Evolutionary conservation across 2,329 filamentous ascomycete genomes (phyloP).

Genomic region (Tetracladium maxilliforme): DNA sequence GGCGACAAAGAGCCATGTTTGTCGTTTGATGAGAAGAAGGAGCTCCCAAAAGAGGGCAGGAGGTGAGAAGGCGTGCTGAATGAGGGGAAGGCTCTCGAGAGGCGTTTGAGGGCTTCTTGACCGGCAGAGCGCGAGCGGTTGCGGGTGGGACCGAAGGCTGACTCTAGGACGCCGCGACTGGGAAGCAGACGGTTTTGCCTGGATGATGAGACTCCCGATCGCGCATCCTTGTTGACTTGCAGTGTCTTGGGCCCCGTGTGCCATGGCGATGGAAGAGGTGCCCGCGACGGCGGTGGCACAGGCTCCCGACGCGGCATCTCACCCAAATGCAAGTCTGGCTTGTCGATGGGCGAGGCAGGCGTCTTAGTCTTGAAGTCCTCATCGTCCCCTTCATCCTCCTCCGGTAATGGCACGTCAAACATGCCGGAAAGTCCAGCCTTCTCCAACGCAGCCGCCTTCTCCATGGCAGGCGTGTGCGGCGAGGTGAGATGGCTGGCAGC

Average conservation of each 20-base stretch:
- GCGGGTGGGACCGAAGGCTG: constrained; percentile 30
- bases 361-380: constrained; percentile 4
- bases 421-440: constrained; percentile 22
- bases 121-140: constrained; percentile 37
- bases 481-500: constrained; percentile 39
- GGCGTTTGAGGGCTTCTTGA: constrained; percentile 38
- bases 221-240: constrained; percentile 13
- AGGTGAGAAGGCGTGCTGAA: constrained; percentile 28
- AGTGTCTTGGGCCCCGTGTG: constrained; percentile 24
- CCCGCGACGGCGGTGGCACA: constrained; percentile 9
- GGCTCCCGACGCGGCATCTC: constrained; percentile 10
- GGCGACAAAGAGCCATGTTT: constrained; percentile 5
- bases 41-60: constrained; percentile 19
- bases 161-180: constrained; percentile 25
- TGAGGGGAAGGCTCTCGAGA: constrained; percentile 40
- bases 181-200: no score
- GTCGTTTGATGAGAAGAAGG: constrained; percentile 21
- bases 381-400: constrained; percentile 3
- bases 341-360: constrained; percentile 6
- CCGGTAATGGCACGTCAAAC: constrained; percentile 14
- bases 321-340: background rate
- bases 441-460: constrained; percentile 41
- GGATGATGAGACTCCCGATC: constrained; percentile 15
- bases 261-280: constrained; percentile 19
- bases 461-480: constrained; percentile 36